Base-by-base conservation (phyloP, 179 eudicot genomes). In the Spinacia oleracea region DNA sequence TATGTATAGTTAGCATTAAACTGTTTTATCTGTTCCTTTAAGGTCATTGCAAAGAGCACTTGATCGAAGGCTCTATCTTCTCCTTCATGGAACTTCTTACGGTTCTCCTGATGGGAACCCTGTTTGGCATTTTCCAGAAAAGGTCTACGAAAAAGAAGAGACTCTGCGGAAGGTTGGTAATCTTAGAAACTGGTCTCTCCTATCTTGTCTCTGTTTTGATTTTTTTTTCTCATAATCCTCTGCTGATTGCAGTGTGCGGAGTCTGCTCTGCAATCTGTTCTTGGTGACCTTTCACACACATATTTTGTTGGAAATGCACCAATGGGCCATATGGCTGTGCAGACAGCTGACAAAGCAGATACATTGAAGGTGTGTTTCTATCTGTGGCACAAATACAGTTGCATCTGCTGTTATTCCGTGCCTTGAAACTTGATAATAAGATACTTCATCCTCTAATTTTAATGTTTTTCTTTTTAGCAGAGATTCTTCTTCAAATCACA, bases 281-380 rank as follows among this genome's bases (percentile, higher is more conserved):
- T 96, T 14, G 97, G 98, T 65, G 96, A 93, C 78, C 97, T 96
- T 81, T 77, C 92, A 18, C 89, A 92, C 74, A 93, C 96, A 73
- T 93, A 92, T 83, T 96, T 96, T 77, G 94, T 92, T 21, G 99
- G 99, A 73, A 96, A 96, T 86, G 96, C 98, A 62, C 97, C 98
- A 23, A 93, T 93, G 92, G 98, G 89, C 42, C 98, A 95, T 81
- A 80, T 86, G 77, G 80, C 79, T 53, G 60, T 78, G 50, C 89
- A 86, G 58, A 86, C 94, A 56, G 48, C 85, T 20, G 94, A 87
- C 58, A 81, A 80, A 20, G 65, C 79, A 14, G 88, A 84, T 66
- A 75, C 90, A 32, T 70, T 85, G 46, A 93, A 91, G 98, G 98
- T 94, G 1, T 40, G 23, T 59, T 29, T 46, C n/a, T 63, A 51